A percentile compares a stretch with the other conserved stretches of the same genome.
Evolutionary conservation across 371 early-diverging fungal genomes (phyloP).

Genomic region (Mortierella sp.): DNA sequence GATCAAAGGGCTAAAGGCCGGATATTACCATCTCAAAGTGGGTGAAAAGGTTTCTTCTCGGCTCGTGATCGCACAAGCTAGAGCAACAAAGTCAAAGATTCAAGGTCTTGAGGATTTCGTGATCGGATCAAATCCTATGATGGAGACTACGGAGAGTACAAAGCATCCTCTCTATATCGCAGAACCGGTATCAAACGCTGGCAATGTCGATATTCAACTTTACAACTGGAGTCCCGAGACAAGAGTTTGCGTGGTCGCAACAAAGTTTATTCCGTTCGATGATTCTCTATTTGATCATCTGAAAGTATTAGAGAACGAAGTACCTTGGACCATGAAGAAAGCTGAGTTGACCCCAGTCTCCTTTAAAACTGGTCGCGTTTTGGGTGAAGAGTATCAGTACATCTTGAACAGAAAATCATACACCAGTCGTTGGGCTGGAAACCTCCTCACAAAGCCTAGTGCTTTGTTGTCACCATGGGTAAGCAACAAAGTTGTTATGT

Average conservation of each 20-base stretch:
- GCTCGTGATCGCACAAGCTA: conserved; percentile 19
- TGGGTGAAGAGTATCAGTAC: conserved; percentile 72
- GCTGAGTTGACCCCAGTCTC: conserved; percentile 10
- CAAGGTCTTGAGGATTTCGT: conserved; percentile 28
- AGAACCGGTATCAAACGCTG: not conserved
- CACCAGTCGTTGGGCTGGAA: conserved; percentile 64
- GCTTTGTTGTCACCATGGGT: conserved; percentile 65
- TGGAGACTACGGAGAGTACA: conserved; percentile 29
- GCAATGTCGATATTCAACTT: conserved; percentile 30
- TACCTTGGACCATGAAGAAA: conserved; percentile 27
- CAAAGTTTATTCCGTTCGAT: conserved; percentile 29
- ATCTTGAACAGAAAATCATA: conserved; percentile 62
- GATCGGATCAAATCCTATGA: conserved; percentile 39
- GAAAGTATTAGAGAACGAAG: conserved; percentile 9
- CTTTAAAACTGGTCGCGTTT: conserved; percentile 55
- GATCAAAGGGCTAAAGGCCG: conserved; percentile 34
- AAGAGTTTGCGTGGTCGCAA: conserved; percentile 29
- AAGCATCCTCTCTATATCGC: conserved; percentile 26
- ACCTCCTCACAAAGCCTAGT: conserved; percentile 64
- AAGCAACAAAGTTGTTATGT: not conserved
- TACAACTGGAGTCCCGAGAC: conserved; percentile 43
- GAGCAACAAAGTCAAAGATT: conserved; percentile 13
- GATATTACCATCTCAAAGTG: conserved; percentile 36
- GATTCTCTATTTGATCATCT: conserved; percentile 11
- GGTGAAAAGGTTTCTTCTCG: conserved; percentile 3